Conservation (phyloP, 768 basidiomycete genomes). For the Coprinopsis sp. region DNA sequence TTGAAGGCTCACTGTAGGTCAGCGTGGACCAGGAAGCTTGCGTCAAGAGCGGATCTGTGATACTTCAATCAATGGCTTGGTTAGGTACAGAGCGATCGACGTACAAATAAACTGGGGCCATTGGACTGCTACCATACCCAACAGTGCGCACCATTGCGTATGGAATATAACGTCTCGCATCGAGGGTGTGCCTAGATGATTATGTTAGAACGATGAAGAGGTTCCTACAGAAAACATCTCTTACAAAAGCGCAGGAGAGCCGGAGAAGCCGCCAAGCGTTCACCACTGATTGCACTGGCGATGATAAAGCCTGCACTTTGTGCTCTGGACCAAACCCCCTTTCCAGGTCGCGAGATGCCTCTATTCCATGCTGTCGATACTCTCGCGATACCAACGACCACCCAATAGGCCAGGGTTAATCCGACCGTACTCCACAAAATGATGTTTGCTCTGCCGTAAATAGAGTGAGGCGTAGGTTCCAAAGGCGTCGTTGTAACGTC, state of each 20-base stretch:
- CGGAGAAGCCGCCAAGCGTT: slow-evolving; percentile 77
- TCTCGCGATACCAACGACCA: slow-evolving; percentile 75
- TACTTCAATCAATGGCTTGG: too few relatives aligned
- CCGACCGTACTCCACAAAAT: slow-evolving; percentile 74
- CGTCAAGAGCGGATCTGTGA: slow-evolving; percentile 88
- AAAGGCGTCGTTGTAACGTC: slow-evolving; percentile 77
- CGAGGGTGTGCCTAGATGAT: slow-evolving; percentile 74
- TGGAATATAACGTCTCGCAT: slow-evolving; percentile 90
- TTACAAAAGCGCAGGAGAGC: slow-evolving; percentile 86
- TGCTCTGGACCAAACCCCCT: slow-evolving; percentile 63
- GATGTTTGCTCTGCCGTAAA: slow-evolving; percentile 62
- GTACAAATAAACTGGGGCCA: slow-evolving; percentile 92
- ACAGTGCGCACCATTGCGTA: slow-evolving; percentile 85
- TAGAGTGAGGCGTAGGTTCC: slow-evolving; percentile 47
- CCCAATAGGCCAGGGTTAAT: slow-evolving; percentile 76
- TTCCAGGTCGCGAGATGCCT: slow-evolving; percentile 48
- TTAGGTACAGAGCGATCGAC: slow-evolving; percentile 27
- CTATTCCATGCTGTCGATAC: slow-evolving; percentile 83
- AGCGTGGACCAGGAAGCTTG: slow-evolving; percentile 88
- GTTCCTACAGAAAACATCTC: slow-evolving; percentile 24
- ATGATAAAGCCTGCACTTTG: slow-evolving; percentile 86
- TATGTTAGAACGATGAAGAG: slow-evolving; percentile 10
- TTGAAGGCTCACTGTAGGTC: slow-evolving; percentile 51
- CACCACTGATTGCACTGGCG: slow-evolving; percentile 91
- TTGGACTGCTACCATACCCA: slow-evolving; percentile 91